phyloP scores from a whole-genome alignment of 306 rosid species.

The Glycine tomentella region DNA sequence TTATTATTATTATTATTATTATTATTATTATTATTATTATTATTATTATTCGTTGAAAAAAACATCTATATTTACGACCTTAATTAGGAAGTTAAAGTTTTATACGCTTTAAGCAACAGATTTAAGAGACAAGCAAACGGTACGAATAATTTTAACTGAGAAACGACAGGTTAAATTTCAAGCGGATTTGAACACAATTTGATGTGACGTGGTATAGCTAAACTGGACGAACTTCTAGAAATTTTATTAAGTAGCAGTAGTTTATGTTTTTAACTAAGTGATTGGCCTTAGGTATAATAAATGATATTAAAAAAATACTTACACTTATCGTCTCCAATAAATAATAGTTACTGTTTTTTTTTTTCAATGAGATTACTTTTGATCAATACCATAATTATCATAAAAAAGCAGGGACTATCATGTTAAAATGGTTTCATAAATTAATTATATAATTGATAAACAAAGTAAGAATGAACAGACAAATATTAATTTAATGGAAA shows the following conservation, averaged over 20 bases:
- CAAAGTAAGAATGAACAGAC: not conserved
- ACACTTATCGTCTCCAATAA: too few relatives aligned
- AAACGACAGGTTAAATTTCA: not conserved
- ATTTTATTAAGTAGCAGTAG: not conserved
- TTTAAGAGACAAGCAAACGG: not conserved
- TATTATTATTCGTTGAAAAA: too few relatives aligned
- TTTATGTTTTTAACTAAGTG: too few relatives aligned
- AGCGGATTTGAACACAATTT: not conserved
- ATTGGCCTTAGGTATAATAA: too few relatives aligned
- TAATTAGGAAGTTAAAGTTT: not conserved
- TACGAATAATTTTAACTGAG: not conserved
- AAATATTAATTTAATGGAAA: not conserved
- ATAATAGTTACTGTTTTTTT: too few relatives aligned
- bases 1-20: too few relatives aligned
- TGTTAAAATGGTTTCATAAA: not conserved
- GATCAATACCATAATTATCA: too few relatives aligned
- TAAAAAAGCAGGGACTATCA: not conserved
- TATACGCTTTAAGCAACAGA: constrained; percentile 6
- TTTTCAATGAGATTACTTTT: too few relatives aligned
- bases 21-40: too few relatives aligned
- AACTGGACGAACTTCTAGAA: not conserved
- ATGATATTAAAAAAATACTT: too few relatives aligned
- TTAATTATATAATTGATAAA: not conserved
- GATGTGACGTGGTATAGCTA: not conserved
- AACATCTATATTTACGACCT: not conserved